Conservation (phyloP, 306 rosid genomes). For the Benincasa hispida region DNA sequence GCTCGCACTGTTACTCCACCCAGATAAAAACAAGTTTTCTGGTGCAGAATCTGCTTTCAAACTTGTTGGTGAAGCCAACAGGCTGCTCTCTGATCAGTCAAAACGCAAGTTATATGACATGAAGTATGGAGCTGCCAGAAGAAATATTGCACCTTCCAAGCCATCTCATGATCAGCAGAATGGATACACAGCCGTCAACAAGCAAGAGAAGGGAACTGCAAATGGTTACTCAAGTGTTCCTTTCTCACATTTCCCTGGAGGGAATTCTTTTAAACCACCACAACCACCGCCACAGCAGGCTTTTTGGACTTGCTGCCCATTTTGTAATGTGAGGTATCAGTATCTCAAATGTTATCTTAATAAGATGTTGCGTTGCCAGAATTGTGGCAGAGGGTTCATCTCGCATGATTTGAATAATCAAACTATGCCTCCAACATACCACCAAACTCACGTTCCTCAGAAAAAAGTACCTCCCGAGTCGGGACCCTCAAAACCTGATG, state of each 20-base stretch:
- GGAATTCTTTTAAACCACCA: slow-evolving; percentile 20
- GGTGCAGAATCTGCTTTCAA: slow-evolving; percentile 98
- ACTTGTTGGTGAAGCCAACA: slow-evolving; percentile 72
- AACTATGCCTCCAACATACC: slow-evolving; percentile 16
- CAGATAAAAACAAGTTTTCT: slow-evolving; percentile 74
- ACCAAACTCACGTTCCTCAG: slow-evolving; percentile 13
- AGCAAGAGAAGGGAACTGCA: slow-evolving; percentile 14
- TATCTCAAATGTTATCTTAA: slow-evolving; percentile 28
- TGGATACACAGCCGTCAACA: slow-evolving; percentile 10
- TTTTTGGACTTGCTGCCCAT: slow-evolving; percentile 66
- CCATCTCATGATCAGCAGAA: slow-evolving; percentile 25
- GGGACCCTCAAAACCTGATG: slow-evolving; percentile 23
- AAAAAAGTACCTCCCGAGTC: slow-evolving; percentile 21
- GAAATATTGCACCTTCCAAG: slow-evolving; percentile 19
- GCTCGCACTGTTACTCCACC: slow-evolving; percentile 80
- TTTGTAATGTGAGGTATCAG: slow-evolving; percentile 41
- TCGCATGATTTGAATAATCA: slow-evolving; percentile 34
- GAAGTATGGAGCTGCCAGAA: slow-evolving; percentile 17
- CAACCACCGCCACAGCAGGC: slow-evolving; percentile 16
- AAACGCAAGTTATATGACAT: slow-evolving; percentile 39
- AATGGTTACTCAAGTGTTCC: slow-evolving; percentile 20
- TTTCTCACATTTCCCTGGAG: slow-evolving; percentile 20
- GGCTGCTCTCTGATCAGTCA: slow-evolving; percentile 43
- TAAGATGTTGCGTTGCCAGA: slow-evolving; percentile 37
- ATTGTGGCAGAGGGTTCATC: slow-evolving; percentile 29